Base-by-base conservation (phyloP, 306 rosid species). In the Cucurbita maxima region DNA sequence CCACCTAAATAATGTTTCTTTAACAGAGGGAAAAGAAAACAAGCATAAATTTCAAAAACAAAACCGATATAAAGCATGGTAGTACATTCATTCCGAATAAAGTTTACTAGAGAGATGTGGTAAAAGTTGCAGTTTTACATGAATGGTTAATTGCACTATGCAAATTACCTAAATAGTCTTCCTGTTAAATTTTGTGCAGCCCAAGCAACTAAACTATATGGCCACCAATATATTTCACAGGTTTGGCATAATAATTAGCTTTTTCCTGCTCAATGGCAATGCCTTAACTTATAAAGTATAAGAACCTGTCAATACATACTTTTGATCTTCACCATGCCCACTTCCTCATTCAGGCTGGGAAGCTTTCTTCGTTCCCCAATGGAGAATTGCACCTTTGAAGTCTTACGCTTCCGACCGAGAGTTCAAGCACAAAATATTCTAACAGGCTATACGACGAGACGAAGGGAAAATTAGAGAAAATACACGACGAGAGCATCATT, bases 311-410 rank as follows among this genome's bases (percentile, higher is more conserved):
- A 43, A 3, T n/a, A 19, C 38, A 67, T 11, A 43, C 45, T 12
- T 20, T 63, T 51, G 13, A 67, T 13, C 53, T 67, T 45, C 40
- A 68, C 43, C 56, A 68, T 44, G 12, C 13, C 72, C 57, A 45
- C 57, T 40, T 40, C 50, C 57, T 40, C 50, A 18, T 34, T 60
- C 67, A 22, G 51, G 41, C 73, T 45, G 73, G 16, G 47, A 64
- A 45, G 4, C 25, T 68, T 47, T 22, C 41, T 20, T 47, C 47
- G 40, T 45, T 68, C 57, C 73, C 57, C 13, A 41, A 64, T 45
- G 53, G 57, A 48, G 73, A 69, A 69, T 69, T 48, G 58, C 58
- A 69, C 22, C 73, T 47, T 69, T 69, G 41, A 14, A 45, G 73
- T 47, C 57, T 45, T 20, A 68, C 7, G 40, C 41, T 68, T 68